These are phyloP conservation scores for Tolypocladium album DNA, from an alignment of 2,329 filamentous ascomycete genomes.

Conservation along the genomic window DNA sequence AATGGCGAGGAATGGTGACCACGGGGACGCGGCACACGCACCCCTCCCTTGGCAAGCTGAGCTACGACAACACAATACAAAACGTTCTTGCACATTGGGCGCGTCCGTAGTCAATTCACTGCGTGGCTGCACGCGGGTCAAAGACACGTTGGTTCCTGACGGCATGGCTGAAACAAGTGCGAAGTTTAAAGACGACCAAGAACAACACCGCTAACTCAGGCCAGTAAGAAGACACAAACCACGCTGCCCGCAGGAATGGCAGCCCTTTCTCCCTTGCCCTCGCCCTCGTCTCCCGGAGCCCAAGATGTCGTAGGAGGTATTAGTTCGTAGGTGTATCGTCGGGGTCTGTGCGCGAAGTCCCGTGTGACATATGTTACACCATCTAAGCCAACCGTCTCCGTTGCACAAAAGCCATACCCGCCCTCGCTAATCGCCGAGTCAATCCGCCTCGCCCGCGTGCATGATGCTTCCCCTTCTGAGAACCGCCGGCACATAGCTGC, in stretches of 20 bases:
- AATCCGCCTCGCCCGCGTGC: constrained; percentile 2
- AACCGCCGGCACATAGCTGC: neutral
- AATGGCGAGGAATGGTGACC: neutral
- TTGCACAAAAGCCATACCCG: constrained; percentile 1
- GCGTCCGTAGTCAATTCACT: neutral
- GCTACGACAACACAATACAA: neutral
- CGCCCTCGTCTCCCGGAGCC: neutral
- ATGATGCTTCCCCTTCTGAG: neutral
- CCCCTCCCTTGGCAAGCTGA: neutral
- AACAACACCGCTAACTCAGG: neutral
- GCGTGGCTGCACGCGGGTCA: neutral
- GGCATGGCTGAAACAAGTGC: neutral
- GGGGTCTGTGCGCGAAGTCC: neutral
- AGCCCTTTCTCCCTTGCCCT: neutral
- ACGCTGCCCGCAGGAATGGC: neutral
- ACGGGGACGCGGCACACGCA: neutral
- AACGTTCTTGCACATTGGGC: neutral
- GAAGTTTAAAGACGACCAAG: neutral
- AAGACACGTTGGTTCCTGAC: neutral
- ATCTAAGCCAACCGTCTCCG: neutral
- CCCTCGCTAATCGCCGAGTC: constrained; percentile 6
- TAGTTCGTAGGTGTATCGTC: neutral
- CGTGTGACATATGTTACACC: neutral
- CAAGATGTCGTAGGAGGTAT: neutral
- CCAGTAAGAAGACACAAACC: neutral